Base-by-base conservation (phyloP, 495 filamentous ascomycete genomes). In the Daldinia grandis region DNA sequence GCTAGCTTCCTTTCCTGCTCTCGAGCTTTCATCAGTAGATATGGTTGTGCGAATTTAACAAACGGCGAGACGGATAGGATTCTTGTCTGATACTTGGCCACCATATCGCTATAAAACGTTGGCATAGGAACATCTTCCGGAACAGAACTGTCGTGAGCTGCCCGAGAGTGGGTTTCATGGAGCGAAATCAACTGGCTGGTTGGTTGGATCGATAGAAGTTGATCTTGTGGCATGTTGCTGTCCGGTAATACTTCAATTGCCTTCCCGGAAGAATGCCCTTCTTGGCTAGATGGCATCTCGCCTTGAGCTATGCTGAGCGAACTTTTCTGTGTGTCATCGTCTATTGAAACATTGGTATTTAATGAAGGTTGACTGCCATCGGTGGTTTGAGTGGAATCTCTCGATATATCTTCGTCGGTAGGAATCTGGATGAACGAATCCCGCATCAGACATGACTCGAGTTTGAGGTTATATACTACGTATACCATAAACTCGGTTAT, bases 401-500 rank as follows among this genome's bases (percentile, higher is more conserved):
- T 66, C 24, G 73, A 73, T 21, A 75, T 40, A 42, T 82, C 76
- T 19, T 88, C 80, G 5, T 88, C 83, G 2, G 90, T 87, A 12
- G 96, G 94, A 51, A 98, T 90, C 62, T 94, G 85, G 25, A 96
- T 92, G 76, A 93, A 97, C 71, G 97, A 94, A 80, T 99, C 96
- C 56, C 94, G 87, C 92, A 99, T 95, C 51, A 99, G 79, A 74
- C 90, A 97, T 1, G 96, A 97, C 79, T 99, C 96, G 7, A 99
- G 86, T 76, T 95, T 97, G 21, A 98, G 85, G 71, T 97, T 99
- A 79, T 99, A 98, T 15, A 98, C 93, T 25, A 99, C 96, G 75
- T 98, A 99, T 61, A 95, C 89, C 94, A 99, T 97, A 74, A 99
- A 97, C 77, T 99, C 96, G 2, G 95, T 96, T 73, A 99, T 96